phyloP scores from a whole-genome alignment of 2,329 filamentous ascomycete species.

The Cyphellophora attinorum region DNA sequence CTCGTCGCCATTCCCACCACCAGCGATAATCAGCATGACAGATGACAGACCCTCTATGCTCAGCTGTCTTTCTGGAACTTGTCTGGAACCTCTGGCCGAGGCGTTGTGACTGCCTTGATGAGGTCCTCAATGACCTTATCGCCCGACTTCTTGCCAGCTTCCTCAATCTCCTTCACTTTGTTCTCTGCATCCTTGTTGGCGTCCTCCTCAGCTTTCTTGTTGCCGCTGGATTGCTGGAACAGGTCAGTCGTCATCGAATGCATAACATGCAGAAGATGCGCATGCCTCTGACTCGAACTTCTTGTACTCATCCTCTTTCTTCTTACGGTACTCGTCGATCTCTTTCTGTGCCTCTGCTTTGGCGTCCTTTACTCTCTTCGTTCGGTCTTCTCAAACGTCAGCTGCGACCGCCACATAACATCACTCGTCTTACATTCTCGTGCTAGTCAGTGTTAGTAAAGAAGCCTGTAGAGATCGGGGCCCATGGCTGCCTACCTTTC shows the following conservation, averaged over 20 bases:
- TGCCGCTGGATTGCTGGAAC: constrained; percentile 77
- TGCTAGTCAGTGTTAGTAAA: constrained; percentile 43
- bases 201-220: constrained; percentile 70
- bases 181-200: constrained; percentile 71
- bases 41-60: no score
- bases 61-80: constrained; percentile 17
- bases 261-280: not conserved
- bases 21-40: no score
- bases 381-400: constrained; percentile 60
- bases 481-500: constrained; percentile 55
- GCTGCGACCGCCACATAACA: constrained; percentile 4
- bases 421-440: constrained; percentile 63
- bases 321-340: constrained; percentile 80
- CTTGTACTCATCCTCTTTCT: constrained; percentile 92
- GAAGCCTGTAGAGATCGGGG: constrained; percentile 12
- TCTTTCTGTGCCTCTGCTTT: constrained; percentile 95
- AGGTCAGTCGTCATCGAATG: no score
- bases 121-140: constrained; percentile 73
- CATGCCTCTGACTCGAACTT: constrained; percentile 74
- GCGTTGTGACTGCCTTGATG: constrained; percentile 73
- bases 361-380: constrained; percentile 94
- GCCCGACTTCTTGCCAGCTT: constrained; percentile 69
- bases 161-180: constrained; percentile 74
- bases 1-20: no score
- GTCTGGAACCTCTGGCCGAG: constrained; percentile 60